Percentiles rank a stretch among this genome's conserved stretches.
phyloP scores from a whole-genome alignment of 805 yeast species.

The Vanderwaltozyma polyspora region DNA sequence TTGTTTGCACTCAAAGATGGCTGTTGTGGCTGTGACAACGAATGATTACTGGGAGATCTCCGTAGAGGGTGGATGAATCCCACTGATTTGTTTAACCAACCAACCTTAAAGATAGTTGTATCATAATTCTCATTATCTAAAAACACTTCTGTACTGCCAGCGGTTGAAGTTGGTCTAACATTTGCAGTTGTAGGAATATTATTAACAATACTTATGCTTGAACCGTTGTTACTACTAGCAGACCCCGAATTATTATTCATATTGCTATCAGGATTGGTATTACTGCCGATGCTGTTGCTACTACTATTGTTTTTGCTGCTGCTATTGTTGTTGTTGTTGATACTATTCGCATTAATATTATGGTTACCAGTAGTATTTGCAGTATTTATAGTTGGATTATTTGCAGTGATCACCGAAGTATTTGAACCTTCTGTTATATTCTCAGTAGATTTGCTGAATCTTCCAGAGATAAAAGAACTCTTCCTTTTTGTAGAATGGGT shows the following conservation, averaged over 20 bases:
- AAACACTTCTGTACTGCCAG: slow-evolving; percentile 1
- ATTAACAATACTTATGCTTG: too few relatives aligned
- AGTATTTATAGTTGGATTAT: too few relatives aligned
- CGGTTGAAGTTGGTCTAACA: neutral
- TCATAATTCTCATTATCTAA: slow-evolving; percentile 29
- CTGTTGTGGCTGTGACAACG: neutral
- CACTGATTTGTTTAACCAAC: slow-evolving; percentile 49
- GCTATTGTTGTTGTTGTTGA: too few relatives aligned
- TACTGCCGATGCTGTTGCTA: too few relatives aligned
- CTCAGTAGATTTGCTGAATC: slow-evolving; percentile 2
- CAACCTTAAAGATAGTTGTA: slow-evolving; percentile 34
- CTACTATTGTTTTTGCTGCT: too few relatives aligned
- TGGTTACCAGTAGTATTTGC: too few relatives aligned
- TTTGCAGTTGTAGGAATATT: neutral
- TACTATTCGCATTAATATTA: too few relatives aligned
- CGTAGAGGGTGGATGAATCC: slow-evolving; percentile 12
- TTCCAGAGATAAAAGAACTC: slow-evolving; percentile 1
- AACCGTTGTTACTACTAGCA: too few relatives aligned
- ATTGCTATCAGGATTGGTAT: too few relatives aligned
- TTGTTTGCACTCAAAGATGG: neutral
- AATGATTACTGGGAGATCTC: neutral
- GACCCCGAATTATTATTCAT: too few relatives aligned
- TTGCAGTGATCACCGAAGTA: too few relatives aligned
- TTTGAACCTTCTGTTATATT: neutral
- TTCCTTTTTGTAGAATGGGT: slow-evolving; percentile 1